phyloP scores from a whole-genome alignment of 306 rosid genomes.

The Vigna unguiculata region DNA sequence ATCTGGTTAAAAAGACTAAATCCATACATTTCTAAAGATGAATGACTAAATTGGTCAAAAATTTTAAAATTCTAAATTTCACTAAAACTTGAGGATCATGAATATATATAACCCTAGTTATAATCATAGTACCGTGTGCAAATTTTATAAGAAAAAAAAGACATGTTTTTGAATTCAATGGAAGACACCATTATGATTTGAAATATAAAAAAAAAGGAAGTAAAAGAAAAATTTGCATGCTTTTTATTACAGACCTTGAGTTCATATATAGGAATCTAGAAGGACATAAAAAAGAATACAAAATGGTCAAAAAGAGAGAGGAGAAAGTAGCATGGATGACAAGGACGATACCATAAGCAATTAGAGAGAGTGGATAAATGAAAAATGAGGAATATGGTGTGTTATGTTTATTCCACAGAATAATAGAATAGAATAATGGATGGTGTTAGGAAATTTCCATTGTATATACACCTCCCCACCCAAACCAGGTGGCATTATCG shows the following conservation, averaged over 20 bases:
- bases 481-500: conserved; percentile 28
- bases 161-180: no score
- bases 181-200: no score
- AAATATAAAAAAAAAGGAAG: not conserved
- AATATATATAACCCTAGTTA: no score
- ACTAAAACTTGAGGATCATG: no score
- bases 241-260: not conserved
- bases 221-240: conserved; percentile 40
- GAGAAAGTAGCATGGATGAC: conserved; percentile 28
- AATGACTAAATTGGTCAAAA: no score
- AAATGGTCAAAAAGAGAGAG: conserved; percentile 39
- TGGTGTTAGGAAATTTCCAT: not conserved
- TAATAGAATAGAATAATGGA: not conserved
- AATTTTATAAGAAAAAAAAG: no score
- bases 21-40: no score
- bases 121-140: no score
- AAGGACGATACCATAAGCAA: conserved; percentile 21
- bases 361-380: not conserved
- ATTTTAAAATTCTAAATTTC: no score
- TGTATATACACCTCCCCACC: not conserved
- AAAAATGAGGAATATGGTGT: not conserved
- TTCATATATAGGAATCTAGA: not conserved
- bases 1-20: no score
- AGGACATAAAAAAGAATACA: not conserved
- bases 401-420: not conserved